Base-by-base conservation (phyloP, 306 rosid genomes). In the Citrullus mucosospermus region DNA sequence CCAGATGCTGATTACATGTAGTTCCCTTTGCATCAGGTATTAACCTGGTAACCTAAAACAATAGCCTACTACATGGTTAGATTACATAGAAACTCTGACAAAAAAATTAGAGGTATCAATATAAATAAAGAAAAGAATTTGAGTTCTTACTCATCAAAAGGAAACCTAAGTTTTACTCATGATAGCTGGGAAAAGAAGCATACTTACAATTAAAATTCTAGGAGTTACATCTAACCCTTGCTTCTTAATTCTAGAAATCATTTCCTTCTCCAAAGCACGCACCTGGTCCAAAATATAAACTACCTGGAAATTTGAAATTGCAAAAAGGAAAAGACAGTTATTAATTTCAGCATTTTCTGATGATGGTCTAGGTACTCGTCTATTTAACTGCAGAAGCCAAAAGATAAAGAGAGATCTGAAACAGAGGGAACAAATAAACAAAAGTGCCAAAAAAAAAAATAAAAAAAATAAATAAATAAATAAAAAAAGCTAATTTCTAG, bases 201-300 rank as follows among this genome's bases (percentile, higher is more conserved):
- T 39, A 80, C 98, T 80, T 83, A 89, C 97, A 76, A 95, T 95
- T 36, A 95, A 87, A 84, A 95, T 92, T 85, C 86, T 88, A 44
- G 98, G 98, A 78, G 87, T 81, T 80, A 91, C 48, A 80, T 90
- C 88, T 59, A 92, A 83, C 61, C 97, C 98, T 83, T 92, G 97
- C 82, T 82, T 89, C 86, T 86, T 39, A 83, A 92, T 92, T 86
- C 97, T 84, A 79, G 83, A 83, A 76, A 90, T 92, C 98, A 92
- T 95, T 84, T 92, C 97, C 51, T 83, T 88, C 91, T 95, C 97
- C 76, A 95, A 92, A 30, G 98, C 97, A 38, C 97, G 98, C 75
- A 95, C 98, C 91, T 92, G 98, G 83, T 92, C 98, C 80, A 95
- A 88, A 76, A 95, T 95, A 80, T 95, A 95, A 65, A 95, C 98